phyloP scores from a whole-genome alignment of 78 protist genomes.

The Dictyostelium firmibasis region DNA sequence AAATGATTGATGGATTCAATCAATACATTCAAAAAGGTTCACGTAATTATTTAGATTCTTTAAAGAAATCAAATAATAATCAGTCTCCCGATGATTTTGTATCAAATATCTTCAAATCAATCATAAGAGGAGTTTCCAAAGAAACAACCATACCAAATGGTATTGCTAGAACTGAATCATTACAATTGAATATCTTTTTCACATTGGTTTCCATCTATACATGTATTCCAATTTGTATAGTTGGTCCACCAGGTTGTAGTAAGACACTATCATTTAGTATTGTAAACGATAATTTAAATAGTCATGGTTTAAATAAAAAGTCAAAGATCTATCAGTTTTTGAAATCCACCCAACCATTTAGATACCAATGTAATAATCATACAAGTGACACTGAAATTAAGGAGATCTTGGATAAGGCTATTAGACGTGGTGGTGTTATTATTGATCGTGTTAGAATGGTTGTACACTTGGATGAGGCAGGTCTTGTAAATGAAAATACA shows the following conservation, averaged over 20 bases:
- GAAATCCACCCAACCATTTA: constrained; percentile 20
- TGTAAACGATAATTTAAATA: constrained; percentile 31
- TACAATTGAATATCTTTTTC: constrained; percentile 41
- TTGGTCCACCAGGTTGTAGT: constrained; percentile 76
- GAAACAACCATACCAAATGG: constrained; percentile 30
- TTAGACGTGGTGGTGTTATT: constrained; percentile 17
- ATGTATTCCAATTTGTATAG: constrained; percentile 48
- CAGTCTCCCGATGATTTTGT: neutral
- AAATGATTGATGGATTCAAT: neutral
- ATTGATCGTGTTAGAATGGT: constrained; percentile 1
- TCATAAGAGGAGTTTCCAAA: neutral
- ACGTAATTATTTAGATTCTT: neutral
- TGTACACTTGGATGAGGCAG: constrained; percentile 61
- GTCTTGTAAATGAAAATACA: constrained; percentile 48
- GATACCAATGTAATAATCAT: constrained; percentile 59
- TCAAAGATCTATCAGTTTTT: neutral
- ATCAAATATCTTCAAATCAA: neutral
- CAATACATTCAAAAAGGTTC: neutral
- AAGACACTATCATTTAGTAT: constrained; percentile 49
- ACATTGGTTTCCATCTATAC: constrained; percentile 26
- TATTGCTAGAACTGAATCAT: constrained; percentile 42
- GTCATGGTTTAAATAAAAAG: neutral
- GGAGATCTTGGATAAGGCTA: constrained; percentile 11
- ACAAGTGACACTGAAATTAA: constrained; percentile 62
- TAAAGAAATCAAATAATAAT: neutral